These are phyloP conservation scores for Scheffersomyces parashehatae DNA, from an alignment of 1,139 yeast species.

Conservation along the genomic window DNA sequence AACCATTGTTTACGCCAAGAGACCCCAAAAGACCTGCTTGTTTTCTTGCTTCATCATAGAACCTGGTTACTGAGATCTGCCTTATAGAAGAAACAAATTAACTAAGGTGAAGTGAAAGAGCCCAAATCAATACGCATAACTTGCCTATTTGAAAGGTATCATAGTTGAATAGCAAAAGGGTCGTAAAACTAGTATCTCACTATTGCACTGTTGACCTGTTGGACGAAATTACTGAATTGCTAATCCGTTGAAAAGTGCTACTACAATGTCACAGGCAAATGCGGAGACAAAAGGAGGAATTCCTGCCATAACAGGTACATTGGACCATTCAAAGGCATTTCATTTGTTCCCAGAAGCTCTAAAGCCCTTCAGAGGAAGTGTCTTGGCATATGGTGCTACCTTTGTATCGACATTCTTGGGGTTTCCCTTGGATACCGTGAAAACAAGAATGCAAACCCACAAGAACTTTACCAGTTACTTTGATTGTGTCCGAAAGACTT, in stretches of 20 bases:
- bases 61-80: too few species aligned
- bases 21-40: too few species aligned
- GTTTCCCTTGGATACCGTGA: constrained; percentile 81
- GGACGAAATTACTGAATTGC: background rate
- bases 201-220: too few species aligned
- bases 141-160: too few species aligned
- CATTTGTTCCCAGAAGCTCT: constrained; percentile 51
- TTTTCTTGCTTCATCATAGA: too few species aligned
- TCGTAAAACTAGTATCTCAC: too few species aligned
- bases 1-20: too few species aligned
- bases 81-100: too few species aligned
- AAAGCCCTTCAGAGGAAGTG: constrained; percentile 57
- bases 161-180: too few species aligned
- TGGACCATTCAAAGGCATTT: constrained; percentile 38
- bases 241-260: background rate
- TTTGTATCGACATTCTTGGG: constrained; percentile 70
- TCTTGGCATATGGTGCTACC: constrained; percentile 67
- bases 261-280: background rate
- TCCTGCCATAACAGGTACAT: constrained; percentile 47
- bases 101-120: too few species aligned
- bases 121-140: too few species aligned
- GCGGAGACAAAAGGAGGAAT: constrained; percentile 17
- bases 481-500: constrained; percentile 61
- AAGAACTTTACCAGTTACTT: constrained; percentile 53
- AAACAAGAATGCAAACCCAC: constrained; percentile 84